Percentiles rank a stretch among this genome's conserved stretches.
phyloP scores from a whole-genome alignment of 208 protist genomes.

The Trypanosoma scelopori region DNA sequence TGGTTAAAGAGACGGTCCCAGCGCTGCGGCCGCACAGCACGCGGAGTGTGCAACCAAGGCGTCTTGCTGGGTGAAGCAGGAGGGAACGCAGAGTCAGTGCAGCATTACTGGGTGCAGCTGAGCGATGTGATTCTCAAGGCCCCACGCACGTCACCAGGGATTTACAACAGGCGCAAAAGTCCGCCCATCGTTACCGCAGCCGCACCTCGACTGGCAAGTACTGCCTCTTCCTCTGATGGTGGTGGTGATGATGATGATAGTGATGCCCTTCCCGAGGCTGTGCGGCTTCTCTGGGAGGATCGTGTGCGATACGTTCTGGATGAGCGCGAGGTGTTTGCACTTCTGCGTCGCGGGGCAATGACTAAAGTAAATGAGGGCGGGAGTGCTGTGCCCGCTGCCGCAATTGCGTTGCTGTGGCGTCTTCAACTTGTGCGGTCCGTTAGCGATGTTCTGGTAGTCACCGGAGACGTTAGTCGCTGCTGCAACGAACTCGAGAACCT shows the following conservation, averaged over 20 bases:
- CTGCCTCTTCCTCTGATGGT: too few relatives aligned
- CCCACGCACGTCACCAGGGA: constrained; percentile 1
- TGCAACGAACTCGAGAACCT: constrained; percentile 46
- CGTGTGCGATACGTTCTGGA: constrained; percentile 21
- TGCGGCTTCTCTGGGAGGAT: constrained; percentile 21
- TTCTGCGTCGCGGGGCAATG: not conserved
- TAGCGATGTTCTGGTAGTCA: constrained; percentile 42
- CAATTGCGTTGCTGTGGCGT: constrained; percentile 63
- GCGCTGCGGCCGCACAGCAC: not conserved
- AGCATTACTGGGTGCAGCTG: constrained; percentile 15
- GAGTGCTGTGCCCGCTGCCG: constrained; percentile 20
- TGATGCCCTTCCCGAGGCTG: constrained; percentile 8
- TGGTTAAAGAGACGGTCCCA: not conserved
- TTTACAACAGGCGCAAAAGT: not conserved
- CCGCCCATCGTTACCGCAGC: not conserved
- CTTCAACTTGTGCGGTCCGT: constrained; percentile 45
- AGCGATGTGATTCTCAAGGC: constrained; percentile 15
- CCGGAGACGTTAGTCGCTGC: constrained; percentile 50
- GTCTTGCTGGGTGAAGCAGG: not conserved
- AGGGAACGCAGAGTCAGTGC: not conserved
- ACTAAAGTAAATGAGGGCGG: not conserved
- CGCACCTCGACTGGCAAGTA: not conserved
- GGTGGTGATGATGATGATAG: not conserved
- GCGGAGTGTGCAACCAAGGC: not conserved
- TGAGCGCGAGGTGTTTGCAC: constrained; percentile 7